Base-by-base conservation (phyloP, 352 stramenopile species). In the Hyaloperonospora arabidopsidis region DNA sequence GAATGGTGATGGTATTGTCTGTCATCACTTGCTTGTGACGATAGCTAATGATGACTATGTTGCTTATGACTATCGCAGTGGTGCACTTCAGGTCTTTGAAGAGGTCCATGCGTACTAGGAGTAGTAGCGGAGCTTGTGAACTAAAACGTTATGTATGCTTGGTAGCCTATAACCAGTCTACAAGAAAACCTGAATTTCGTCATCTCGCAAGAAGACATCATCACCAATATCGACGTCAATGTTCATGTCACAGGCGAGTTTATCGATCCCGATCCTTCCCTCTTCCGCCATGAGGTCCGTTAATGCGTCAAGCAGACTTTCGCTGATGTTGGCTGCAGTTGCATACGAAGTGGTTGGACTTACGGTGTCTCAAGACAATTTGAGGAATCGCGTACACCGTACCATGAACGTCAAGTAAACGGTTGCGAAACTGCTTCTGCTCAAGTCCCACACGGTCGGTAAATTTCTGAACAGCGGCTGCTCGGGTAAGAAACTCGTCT, bases 221-320 rank as follows among this genome's bases (percentile, higher is more conserved):
- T 61, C 55, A 40, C 25, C 56, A 44, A 61, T 48, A 40, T 67
- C 44, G 40, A 65, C 43, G 43, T 72, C 53, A 19, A 70, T 54
- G 41, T 59, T 61, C 34, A 70, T 55, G 48, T 65, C 44, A 22
- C 65, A 64, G 45, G 56, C 50, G 23, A 77, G 58, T 45, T 74
- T 72, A 32, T 74, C 68, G 17, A 77, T 65, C 15, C 65, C 68
- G 25, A 72, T 65, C n/a, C 65, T 59, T 32, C 62, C 62, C n/a
- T 70, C 67, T 67, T 77, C 65, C 22, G 64, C 59, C 56, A 77
- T 58, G 17, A 77, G 57, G 44, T 67, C 65, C 28, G 65, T 77
- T 35, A 77, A 49, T 25, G 62, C 68, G 53, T 77, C 68, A 22
- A 77, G 68, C 21, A 77, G 59, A 14, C 53, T 60, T 57, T 74